These are phyloP conservation scores for Aquanectria penicillioides DNA, from an alignment of 2,329 filamentous ascomycete genomes.

Conservation along the genomic window DNA sequence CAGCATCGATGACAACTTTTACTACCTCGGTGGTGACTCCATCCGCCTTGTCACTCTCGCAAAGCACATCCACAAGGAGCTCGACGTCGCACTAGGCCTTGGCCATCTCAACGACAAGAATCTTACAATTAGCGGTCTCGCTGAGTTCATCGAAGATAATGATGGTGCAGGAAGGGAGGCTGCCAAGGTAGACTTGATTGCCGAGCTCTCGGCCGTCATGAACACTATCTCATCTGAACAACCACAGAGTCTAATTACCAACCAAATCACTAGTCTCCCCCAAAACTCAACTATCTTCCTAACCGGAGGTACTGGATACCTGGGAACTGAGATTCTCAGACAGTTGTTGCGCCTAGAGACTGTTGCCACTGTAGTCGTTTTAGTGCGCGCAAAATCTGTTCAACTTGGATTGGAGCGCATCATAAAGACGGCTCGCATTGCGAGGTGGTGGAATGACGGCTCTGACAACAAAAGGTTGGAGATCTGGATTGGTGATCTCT, in stretches of 20 bases:
- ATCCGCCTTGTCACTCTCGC: conserved; percentile 32
- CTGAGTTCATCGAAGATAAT: conserved; percentile 20
- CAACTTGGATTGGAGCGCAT: conserved; percentile 23
- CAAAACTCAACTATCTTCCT: conserved; percentile 11
- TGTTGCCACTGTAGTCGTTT: conserved; percentile 44
- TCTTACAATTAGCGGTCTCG: conserved; percentile 29
- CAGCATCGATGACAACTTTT: conserved; percentile 32
- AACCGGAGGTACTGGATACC: conserved; percentile 24
- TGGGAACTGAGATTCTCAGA: conserved; percentile 8
- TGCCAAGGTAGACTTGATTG: background rate
- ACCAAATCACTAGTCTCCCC: background rate
- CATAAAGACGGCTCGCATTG: conserved; percentile 13
- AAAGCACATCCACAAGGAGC: conserved; percentile 21
- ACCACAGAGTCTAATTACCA: background rate
- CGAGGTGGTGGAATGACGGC: conserved; percentile 30
- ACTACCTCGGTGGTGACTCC: conserved; percentile 33
- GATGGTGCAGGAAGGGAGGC: background rate
- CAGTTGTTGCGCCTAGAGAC: background rate
- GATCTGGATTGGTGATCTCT: conserved; percentile 76
- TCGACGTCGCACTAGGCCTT: conserved; percentile 24
- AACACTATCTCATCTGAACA: background rate
- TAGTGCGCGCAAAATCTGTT: conserved; percentile 17
- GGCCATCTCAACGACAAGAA: conserved; percentile 33
- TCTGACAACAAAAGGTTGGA: conserved; percentile 57
- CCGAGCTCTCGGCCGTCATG: background rate